phyloP scores from a whole-genome alignment of 78 protist genomes.

The Acrasis kona region DNA sequence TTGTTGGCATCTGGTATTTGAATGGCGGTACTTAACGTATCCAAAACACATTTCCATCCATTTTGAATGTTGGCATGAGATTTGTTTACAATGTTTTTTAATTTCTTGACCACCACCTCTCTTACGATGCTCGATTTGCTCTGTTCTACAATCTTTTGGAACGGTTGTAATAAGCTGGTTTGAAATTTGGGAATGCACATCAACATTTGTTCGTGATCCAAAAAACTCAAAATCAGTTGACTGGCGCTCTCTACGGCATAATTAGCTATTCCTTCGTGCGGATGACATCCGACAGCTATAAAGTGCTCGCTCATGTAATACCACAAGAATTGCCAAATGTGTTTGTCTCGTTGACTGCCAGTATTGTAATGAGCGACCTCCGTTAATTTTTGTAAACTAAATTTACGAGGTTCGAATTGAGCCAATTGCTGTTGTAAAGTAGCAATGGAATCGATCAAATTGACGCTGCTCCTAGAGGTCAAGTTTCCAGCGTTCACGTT shows the following conservation, averaged over 20 bases:
- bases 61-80: conserved; percentile 57
- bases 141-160: conserved; percentile 58
- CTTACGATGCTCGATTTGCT: conserved; percentile 13
- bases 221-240: conserved; percentile 88
- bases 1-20: conserved; percentile 58
- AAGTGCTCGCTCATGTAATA: conserved; percentile 57
- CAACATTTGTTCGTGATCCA: conserved; percentile 78
- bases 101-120: conserved; percentile 47
- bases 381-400: conserved; percentile 78
- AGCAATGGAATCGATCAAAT: too few species aligned
- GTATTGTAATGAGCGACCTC: conserved; percentile 87
- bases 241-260: conserved; percentile 87
- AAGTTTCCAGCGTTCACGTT: too few species aligned
- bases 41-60: conserved; percentile 89
- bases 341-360: conserved; percentile 77
- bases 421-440: too few species aligned
- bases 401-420: conserved; percentile 61
- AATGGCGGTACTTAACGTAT: too few species aligned
- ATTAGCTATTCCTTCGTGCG: conserved; percentile 51
- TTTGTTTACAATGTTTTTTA: conserved; percentile 23
- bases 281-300: conserved; percentile 60
- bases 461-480: too few species aligned
- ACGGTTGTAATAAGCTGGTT: conserved; percentile 86
- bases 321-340: conserved; percentile 93
- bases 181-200: conserved; percentile 88